These are phyloP conservation scores for Leishmania lainsoni DNA, from an alignment of 208 protist genomes.

Conservation along the genomic window DNA sequence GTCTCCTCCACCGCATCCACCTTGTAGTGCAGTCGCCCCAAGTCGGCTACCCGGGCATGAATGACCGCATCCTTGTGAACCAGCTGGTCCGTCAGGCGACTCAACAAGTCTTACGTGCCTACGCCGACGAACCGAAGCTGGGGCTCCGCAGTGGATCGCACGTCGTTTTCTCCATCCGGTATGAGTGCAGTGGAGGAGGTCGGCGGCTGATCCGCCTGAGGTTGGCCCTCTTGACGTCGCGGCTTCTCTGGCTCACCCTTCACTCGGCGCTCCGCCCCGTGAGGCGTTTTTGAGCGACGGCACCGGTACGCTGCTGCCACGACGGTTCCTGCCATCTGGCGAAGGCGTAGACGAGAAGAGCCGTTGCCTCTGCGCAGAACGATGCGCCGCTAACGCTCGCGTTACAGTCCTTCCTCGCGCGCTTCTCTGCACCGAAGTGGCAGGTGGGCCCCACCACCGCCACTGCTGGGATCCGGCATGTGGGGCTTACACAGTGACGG, in stretches of 20 bases:
- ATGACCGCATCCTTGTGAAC: conserved; percentile 35
- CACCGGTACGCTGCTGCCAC: neutral
- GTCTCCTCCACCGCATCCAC: conserved; percentile 45
- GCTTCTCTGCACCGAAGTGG: neutral
- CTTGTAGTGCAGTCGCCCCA: conserved; percentile 42
- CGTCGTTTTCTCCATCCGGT: too few species aligned
- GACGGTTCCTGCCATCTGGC: neutral
- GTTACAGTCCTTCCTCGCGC: neutral
- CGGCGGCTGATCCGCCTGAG: neutral
- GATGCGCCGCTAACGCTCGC: neutral
- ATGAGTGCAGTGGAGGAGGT: neutral
- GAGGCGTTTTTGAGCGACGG: neutral
- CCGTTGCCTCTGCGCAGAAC: neutral
- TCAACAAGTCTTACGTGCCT: conserved; percentile 9
- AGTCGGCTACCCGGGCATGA: neutral
- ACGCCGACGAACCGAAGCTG: neutral
- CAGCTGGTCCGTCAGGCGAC: conserved; percentile 18
- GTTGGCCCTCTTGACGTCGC: neutral
- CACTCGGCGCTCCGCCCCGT: neutral
- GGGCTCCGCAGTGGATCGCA: too few species aligned
- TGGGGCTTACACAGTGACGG: conserved; percentile 59
- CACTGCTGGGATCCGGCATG: neutral
- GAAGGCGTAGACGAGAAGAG: neutral
- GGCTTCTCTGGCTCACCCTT: conserved; percentile 4
- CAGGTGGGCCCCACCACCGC: neutral